Conservation (phyloP, 805 yeast genomes). For the Ogataea kodamae region DNA sequence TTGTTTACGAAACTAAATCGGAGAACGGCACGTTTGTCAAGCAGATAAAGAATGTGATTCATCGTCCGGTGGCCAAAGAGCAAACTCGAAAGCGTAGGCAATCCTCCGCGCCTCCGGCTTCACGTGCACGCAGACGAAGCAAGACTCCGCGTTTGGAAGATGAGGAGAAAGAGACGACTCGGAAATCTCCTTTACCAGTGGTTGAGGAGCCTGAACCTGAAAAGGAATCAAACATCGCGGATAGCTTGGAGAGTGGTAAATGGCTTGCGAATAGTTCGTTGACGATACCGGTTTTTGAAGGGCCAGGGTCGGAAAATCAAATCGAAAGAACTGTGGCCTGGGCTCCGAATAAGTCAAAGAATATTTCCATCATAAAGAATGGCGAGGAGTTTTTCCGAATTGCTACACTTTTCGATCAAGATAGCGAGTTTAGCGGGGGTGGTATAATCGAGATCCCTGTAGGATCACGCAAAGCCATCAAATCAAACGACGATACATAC, state of each 20-base stretch:
- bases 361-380: constrained; percentile 37
- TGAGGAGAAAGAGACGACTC: constrained; percentile 22
- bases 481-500: constrained; percentile 61
- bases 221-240: constrained; percentile 37
- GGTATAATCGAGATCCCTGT: constrained; percentile 68
- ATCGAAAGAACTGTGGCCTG: constrained; percentile 54
- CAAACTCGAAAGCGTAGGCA: constrained; percentile 12
- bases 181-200: background rate
- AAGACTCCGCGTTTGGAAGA: constrained; percentile 17
- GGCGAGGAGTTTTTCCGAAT: constrained; percentile 54
- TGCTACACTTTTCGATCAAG: constrained; percentile 61
- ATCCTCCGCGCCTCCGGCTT: constrained; percentile 12
- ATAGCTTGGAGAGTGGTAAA: constrained; percentile 41
- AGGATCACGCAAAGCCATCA: constrained; percentile 56
- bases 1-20: constrained; percentile 48
- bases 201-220: constrained; percentile 31
- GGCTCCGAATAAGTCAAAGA: constrained; percentile 55
- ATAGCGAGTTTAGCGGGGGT: constrained; percentile 62
- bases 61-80: constrained; percentile 38
- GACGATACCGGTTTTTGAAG: constrained; percentile 46
- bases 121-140: constrained; percentile 17
- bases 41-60: constrained; percentile 56
- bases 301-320: constrained; percentile 45
- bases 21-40: constrained; percentile 52
- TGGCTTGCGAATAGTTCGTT: constrained; percentile 47